phyloP scores from a whole-genome alignment of 768 basidiomycete species.

The Lactifluus piperatus region DNA sequence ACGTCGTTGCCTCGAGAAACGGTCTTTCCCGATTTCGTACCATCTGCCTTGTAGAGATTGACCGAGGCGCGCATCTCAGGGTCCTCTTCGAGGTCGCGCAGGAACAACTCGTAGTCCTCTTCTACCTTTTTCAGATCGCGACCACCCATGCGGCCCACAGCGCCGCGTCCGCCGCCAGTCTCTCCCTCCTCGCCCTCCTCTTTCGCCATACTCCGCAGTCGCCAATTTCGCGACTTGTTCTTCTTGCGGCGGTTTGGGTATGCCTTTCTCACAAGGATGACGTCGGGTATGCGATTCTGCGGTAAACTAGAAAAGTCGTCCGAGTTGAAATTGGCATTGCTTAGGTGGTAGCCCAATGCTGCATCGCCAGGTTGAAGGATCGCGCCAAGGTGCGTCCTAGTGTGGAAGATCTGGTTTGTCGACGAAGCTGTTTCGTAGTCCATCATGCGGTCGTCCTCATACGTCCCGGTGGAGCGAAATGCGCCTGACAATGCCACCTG shows the following conservation, averaged over 20 bases:
- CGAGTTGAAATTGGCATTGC: constrained; percentile 88
- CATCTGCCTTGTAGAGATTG: constrained; percentile 69
- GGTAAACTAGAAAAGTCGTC: constrained; percentile 68
- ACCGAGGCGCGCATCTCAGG: constrained; percentile 80
- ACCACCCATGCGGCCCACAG: constrained; percentile 86
- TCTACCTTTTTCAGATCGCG: constrained; percentile 89
- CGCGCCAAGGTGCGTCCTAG: constrained; percentile 91
- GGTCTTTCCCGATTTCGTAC: constrained; percentile 36
- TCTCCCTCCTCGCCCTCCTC: constrained; percentile 85
- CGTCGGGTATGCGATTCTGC: constrained; percentile 68
- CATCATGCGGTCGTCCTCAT: constrained; percentile 36
- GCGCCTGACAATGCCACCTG: constrained; percentile 84
- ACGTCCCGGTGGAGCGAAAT: constrained; percentile 45
- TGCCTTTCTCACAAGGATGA: constrained; percentile 89
- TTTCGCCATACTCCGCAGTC: constrained; percentile 85
- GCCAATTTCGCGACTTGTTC: constrained; percentile 76
- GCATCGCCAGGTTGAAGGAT: constrained; percentile 94
- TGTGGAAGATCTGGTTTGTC: constrained; percentile 82
- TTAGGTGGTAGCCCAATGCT: constrained; percentile 83
- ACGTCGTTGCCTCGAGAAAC: constrained; percentile 31
- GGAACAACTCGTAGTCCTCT: constrained; percentile 93
- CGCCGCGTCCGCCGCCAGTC: constrained; percentile 65
- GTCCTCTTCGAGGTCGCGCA: constrained; percentile 92
- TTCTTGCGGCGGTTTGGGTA: constrained; percentile 94
- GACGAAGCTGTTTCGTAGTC: constrained; percentile 55